Base-by-base conservation (phyloP, 148 eudicot species). In the Arctostaphylos glauca region DNA sequence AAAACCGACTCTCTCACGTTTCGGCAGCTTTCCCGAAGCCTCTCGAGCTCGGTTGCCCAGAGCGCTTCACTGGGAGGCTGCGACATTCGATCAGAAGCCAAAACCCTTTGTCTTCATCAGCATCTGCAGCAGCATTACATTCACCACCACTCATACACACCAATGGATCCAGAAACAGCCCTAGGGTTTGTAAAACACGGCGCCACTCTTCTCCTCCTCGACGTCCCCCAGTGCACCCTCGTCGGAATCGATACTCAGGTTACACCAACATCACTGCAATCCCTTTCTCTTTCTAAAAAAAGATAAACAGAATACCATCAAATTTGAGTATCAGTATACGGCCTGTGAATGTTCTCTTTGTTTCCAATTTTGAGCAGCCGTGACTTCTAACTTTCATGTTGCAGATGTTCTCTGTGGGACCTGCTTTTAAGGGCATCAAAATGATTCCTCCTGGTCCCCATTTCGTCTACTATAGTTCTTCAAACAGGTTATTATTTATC, bases 371-470 rank as follows among this genome's bases (percentile, higher is more conserved):
- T 66, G 19, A 15, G 6, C 59, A 67, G 23, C 13, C 4, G 13
- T 84, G 21, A 81, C 46, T 52, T 18, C 81, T 47, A 38, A 67
- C 50, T 77, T 55, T 70, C 12, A 5, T 78, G 5, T 14, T 41
- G 88, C 92, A 96, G 99, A 89, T 93, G 88, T 93, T 91, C 85
- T 93, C 92, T 0, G 90, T 88, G 7, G 99, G 98, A 14, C 97
- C 97, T 83, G 79, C 78, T 66, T 96, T 96, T 83, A 94, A 87
- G 87, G 99, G 99, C 74, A 91, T 96, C 73, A 96, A 96, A 86
- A 96, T 96, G 98, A 94, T 96, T 80, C 99, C 99, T 75, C 98
- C 99, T 1, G 99, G 99, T 41, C 85, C 91, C 84, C 99, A 96
- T 80, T 96, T 93, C 53, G 81, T 94, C 76, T 93, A 93, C 83